A percentile compares a stretch with the other conserved stretches of the same genome.
Conservation (phyloP, 2,329 filamentous ascomycete genomes). For the Colletotrichum orchidophilum region DNA sequence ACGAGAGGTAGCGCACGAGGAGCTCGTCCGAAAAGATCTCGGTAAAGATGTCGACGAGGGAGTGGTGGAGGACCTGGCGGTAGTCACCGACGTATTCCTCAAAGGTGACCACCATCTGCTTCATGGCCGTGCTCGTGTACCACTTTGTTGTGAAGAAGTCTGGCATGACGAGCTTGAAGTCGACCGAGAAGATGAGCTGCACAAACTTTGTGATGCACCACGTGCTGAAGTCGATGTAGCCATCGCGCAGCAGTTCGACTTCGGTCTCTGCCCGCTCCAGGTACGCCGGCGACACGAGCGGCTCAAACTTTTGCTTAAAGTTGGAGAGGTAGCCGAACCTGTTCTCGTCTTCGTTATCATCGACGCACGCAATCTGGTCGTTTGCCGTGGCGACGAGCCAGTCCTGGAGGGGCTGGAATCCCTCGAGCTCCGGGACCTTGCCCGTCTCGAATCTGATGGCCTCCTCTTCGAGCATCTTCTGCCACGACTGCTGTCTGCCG, state of each 20-base stretch:
- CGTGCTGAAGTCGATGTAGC: slow-evolving; percentile 94
- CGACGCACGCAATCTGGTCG: slow-evolving; percentile 98
- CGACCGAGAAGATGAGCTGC: slow-evolving; percentile 86
- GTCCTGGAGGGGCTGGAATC: slow-evolving; percentile 85
- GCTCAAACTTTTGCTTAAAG: slow-evolving; percentile 85
- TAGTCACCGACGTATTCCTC: slow-evolving; percentile 96
- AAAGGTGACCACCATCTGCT: slow-evolving; percentile 92
- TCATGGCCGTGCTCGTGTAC: slow-evolving; percentile 89
- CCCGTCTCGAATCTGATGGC: slow-evolving; percentile 74
- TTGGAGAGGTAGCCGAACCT: slow-evolving; percentile 84
- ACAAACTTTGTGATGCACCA: slow-evolving; percentile 92
- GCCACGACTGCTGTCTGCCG: slow-evolving; percentile 84
- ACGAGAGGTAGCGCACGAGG: slow-evolving; percentile 83
- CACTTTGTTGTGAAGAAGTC: slow-evolving; percentile 92
- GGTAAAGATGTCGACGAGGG: slow-evolving; percentile 88
- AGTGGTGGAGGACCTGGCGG: slow-evolving; percentile 82
- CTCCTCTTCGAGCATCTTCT: slow-evolving; percentile 88
- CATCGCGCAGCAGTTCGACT: slow-evolving; percentile 80
- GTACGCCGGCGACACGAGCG: slow-evolving; percentile 83
- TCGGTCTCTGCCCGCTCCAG: slow-evolving; percentile 78
- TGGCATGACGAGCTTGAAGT: slow-evolving; percentile 84
- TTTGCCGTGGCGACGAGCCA: slow-evolving; percentile 98
- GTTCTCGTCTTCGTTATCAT: slow-evolving; percentile 83
- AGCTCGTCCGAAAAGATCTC: slow-evolving; percentile 94
- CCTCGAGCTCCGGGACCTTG: slow-evolving; percentile 65